Evolutionary conservation across 2,329 filamentous ascomycete species (phyloP).

Genomic region (Fusarium papillatum): DNA sequence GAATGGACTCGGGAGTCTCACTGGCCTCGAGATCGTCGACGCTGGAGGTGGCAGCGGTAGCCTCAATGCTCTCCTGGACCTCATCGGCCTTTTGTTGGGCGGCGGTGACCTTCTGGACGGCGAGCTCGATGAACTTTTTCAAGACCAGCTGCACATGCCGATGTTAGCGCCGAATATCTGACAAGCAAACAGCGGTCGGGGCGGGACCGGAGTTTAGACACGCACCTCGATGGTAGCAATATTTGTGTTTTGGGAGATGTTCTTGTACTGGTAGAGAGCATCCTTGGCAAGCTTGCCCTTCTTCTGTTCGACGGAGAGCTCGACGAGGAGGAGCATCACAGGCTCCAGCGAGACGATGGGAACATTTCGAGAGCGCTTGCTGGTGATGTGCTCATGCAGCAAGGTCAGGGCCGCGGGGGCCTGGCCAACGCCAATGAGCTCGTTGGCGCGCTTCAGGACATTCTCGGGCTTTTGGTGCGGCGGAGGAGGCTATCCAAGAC

Average conservation of each 20-base stretch:
- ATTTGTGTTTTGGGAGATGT: constrained; percentile 99
- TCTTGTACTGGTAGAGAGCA: constrained; percentile 99
- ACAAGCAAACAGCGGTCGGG: constrained; percentile 4
- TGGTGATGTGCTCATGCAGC: constrained; percentile 99
- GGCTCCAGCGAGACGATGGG: constrained; percentile 97
- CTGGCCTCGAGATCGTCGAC: constrained; percentile 96
- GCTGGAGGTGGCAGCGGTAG: constrained; percentile 73
- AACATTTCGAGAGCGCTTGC: constrained; percentile 97
- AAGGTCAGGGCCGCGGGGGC: constrained; percentile 91
- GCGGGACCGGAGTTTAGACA: constrained; percentile 15
- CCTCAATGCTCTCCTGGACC: constrained; percentile 89
- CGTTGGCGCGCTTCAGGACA: constrained; percentile 97
- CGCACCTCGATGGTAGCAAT: constrained; percentile 95
- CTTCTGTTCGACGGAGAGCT: constrained; percentile 96
- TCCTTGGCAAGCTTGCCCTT: constrained; percentile 99
- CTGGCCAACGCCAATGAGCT: constrained; percentile 98
- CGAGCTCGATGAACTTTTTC: constrained; percentile 98
- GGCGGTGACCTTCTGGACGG: constrained; percentile 94
- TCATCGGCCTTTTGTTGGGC: constrained; percentile 97
- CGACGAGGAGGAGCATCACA: constrained; percentile 97
- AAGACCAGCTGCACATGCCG: constrained; percentile 77
- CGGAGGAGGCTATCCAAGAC: constrained; percentile 81
- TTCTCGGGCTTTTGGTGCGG: constrained; percentile 99
- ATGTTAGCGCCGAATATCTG: constrained; percentile 35
- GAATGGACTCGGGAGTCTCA: constrained; percentile 98